These are phyloP conservation scores for Pilaira anomala DNA, from an alignment of 192 early-diverging fungal species.

Conservation along the genomic window DNA sequence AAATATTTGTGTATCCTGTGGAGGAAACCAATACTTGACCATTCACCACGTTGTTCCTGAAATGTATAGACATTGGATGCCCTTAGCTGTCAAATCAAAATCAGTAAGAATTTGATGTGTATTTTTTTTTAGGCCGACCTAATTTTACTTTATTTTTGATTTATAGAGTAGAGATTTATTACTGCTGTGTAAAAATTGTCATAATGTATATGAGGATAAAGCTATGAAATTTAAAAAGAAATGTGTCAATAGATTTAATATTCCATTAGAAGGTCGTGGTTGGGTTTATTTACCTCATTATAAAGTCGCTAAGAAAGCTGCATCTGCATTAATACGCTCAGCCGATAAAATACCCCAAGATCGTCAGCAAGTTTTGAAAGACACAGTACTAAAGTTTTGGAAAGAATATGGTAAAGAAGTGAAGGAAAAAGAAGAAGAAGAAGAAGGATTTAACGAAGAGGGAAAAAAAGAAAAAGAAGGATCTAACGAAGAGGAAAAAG, in stretches of 20 bases:
- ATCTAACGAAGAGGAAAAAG: not conserved
- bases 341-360: constrained; percentile 18
- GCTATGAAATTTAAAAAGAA: constrained; percentile 29
- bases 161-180: constrained; percentile 37
- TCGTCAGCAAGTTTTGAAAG: constrained; percentile 1
- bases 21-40: constrained; percentile 18
- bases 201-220: constrained; percentile 26
- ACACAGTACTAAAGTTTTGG: not conserved
- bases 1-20: constrained; percentile 38
- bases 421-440: not conserved
- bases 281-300: constrained; percentile 25
- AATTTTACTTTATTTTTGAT: not conserved
- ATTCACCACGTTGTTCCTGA: constrained; percentile 41
- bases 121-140: not conserved
- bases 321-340: constrained; percentile 23
- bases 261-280: constrained; percentile 32
- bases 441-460: not conserved
- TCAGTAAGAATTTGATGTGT: constrained; percentile 22
- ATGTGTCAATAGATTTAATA: constrained; percentile 17
- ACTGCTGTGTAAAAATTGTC: constrained; percentile 33
- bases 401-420: not conserved
- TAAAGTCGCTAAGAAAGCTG: constrained; percentile 26
- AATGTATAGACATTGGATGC: constrained; percentile 42
- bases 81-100: constrained; percentile 36
- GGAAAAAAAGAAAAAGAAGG: no score